Conservation (phyloP, 2,329 filamentous ascomycete genomes). For the Diaporthe velutina region DNA sequence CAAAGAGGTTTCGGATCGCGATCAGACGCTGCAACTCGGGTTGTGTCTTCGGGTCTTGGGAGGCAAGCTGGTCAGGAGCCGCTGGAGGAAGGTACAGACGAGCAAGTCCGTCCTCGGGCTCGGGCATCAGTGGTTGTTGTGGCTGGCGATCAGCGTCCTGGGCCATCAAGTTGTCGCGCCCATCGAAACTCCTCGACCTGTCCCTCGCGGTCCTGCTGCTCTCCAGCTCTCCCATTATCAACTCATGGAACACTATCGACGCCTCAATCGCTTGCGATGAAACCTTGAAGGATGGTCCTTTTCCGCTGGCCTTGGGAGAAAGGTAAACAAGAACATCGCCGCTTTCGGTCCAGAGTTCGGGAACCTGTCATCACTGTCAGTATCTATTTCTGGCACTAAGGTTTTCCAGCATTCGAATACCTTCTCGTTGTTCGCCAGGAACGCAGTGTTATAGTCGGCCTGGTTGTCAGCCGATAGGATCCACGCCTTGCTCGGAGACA, state of each 20-base stretch:
- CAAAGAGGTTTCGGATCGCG: slow-evolving; percentile 74
- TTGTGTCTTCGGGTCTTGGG: slow-evolving; percentile 9
- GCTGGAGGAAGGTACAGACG: slow-evolving; percentile 67
- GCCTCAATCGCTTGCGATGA: slow-evolving; percentile 65
- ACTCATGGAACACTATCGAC: slow-evolving; percentile 66
- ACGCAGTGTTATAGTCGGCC: slow-evolving; percentile 68
- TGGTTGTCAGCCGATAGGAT: slow-evolving; percentile 64
- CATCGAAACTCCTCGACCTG: slow-evolving; percentile 60
- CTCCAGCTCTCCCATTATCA: slow-evolving; percentile 61
- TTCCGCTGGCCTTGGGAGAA: slow-evolving; percentile 62
- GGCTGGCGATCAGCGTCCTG: slow-evolving; percentile 57
- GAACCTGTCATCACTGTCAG: slow-evolving; percentile 59
- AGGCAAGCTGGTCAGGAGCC: slow-evolving; percentile 47
- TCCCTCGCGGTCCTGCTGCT: slow-evolving; percentile 49
- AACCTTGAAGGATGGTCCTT: slow-evolving; percentile 72
- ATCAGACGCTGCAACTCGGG: slow-evolving; percentile 68
- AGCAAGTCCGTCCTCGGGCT: slow-evolving; percentile 55
- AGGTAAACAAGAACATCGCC: slow-evolving; percentile 71
- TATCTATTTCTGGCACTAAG: neutral
- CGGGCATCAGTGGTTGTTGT: slow-evolving; percentile 41
- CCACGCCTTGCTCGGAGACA: slow-evolving; percentile 58
- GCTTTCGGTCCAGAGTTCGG: slow-evolving; percentile 74
- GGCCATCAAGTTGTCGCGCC: slow-evolving; percentile 60
- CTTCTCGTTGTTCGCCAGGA: slow-evolving; percentile 67
- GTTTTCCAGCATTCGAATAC: slow-evolving; percentile 48